These are phyloP conservation scores for Leucosporidium yakuticum DNA, from an alignment of 768 basidiomycete species.

Conservation along the genomic window DNA sequence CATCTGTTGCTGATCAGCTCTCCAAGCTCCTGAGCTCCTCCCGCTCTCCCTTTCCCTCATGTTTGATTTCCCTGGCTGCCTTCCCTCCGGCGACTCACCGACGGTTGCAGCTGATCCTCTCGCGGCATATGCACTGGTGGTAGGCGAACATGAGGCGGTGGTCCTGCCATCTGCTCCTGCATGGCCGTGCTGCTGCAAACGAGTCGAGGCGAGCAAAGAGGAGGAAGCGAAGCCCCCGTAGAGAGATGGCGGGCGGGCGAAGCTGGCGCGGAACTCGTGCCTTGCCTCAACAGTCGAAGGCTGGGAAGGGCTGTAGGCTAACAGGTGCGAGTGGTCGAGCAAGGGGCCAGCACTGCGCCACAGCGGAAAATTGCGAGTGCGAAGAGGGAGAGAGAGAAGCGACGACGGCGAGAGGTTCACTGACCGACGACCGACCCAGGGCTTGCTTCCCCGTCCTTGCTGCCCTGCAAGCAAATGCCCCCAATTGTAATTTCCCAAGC, in stretches of 20 bases:
- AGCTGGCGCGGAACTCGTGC: neutral
- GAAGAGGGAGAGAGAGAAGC: no score
- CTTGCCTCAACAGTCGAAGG: neutral
- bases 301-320: neutral
- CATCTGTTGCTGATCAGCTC: no score
- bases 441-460: no score
- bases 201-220: neutral
- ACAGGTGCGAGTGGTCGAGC: neutral
- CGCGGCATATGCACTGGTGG: neutral
- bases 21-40: no score
- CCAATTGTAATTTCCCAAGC: no score
- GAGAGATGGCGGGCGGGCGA: neutral
- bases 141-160: neutral
- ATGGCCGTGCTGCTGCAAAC: neutral
- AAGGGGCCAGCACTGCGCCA: no score
- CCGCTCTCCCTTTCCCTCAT: no score
- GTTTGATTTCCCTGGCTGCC: no score
- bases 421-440: no score
- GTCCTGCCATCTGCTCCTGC: neutral
- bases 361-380: no score
- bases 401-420: no score
- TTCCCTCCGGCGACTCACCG: neutral
- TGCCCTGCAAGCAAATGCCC: no score
- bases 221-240: neutral
- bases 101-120: slow-evolving; percentile 2